phyloP scores from a whole-genome alignment of 805 yeast species.

The Starmerella gropengiesseri region DNA sequence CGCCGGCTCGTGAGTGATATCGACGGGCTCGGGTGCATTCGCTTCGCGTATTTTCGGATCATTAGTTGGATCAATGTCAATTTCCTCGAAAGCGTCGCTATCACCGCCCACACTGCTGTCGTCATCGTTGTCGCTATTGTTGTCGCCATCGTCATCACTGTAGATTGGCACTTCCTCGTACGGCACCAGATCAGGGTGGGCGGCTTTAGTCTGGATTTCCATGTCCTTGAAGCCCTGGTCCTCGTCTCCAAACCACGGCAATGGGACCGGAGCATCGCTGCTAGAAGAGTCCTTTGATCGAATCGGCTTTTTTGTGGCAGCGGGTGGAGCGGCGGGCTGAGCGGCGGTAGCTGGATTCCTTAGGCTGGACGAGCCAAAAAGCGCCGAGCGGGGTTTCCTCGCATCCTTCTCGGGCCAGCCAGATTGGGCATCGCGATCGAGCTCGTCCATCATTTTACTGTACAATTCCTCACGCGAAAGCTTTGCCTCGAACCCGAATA shows the following conservation, averaged over 20 bases:
- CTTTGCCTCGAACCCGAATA: slow-evolving; percentile 24
- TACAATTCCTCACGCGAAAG: slow-evolving; percentile 24
- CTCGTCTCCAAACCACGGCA: slow-evolving; percentile 14
- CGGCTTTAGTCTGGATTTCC: slow-evolving; percentile 1
- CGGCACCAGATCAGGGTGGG: slow-evolving; percentile 29
- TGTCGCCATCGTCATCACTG: slow-evolving; percentile 6
- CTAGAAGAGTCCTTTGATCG: too few species aligned
- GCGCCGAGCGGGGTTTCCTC: slow-evolving; percentile 1
- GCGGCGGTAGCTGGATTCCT: too few species aligned
- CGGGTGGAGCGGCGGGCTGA: too few species aligned
- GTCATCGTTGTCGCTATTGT: slow-evolving; percentile 1
- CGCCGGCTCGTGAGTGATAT: too few species aligned
- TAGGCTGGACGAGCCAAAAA: neutral
- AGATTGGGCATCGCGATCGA: slow-evolving; percentile 5
- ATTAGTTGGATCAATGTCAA: too few species aligned
- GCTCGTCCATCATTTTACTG: slow-evolving; percentile 13
- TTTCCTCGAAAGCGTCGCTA: slow-evolving; percentile 4
- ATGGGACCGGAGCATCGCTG: too few species aligned
- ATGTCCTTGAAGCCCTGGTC: slow-evolving; percentile 12
- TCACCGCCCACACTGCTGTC: slow-evolving; percentile 27
- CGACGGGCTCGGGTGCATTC: too few species aligned
- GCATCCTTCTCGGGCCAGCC: slow-evolving; percentile 9
- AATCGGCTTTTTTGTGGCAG: too few species aligned
- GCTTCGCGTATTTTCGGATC: too few species aligned
- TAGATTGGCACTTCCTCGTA: slow-evolving; percentile 32